A percentile compares a stretch with the other conserved stretches of the same genome.
Conservation (phyloP, 148 eudicot genomes). For the Rhododendron ovatum region DNA sequence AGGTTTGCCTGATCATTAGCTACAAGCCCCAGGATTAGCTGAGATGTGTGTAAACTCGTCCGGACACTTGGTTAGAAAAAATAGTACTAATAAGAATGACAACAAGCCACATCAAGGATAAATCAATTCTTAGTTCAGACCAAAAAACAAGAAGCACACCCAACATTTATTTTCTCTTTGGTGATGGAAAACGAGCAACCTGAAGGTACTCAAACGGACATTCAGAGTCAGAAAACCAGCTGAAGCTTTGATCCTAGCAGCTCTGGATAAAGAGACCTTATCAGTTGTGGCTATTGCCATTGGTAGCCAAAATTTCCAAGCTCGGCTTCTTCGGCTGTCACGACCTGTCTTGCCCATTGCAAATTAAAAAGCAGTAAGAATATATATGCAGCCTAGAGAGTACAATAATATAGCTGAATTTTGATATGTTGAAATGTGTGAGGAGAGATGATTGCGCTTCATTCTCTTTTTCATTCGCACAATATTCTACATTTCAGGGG, state of each 20-base stretch:
- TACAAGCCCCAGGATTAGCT: too few species aligned
- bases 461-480: neutral
- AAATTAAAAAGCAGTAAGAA: neutral
- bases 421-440: neutral
- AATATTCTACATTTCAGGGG: neutral
- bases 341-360: neutral
- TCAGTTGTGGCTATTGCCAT: neutral
- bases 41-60: too few species aligned
- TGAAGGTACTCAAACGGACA: neutral
- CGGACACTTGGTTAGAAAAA: too few species aligned
- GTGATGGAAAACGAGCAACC: neutral
- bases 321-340: neutral
- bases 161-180: neutral
- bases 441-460: neutral
- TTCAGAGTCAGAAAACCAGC: neutral
- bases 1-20: too few species aligned
- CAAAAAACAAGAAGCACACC: neutral
- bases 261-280: neutral
- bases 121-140: neutral
- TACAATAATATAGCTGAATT: neutral
- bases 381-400: neutral
- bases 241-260: neutral
- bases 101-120: neutral
- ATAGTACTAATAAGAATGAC: neutral
- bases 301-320: neutral